phyloP scores from a whole-genome alignment of 2,329 filamentous ascomycete genomes.

The Teratosphaeriaceae sp. region DNA sequence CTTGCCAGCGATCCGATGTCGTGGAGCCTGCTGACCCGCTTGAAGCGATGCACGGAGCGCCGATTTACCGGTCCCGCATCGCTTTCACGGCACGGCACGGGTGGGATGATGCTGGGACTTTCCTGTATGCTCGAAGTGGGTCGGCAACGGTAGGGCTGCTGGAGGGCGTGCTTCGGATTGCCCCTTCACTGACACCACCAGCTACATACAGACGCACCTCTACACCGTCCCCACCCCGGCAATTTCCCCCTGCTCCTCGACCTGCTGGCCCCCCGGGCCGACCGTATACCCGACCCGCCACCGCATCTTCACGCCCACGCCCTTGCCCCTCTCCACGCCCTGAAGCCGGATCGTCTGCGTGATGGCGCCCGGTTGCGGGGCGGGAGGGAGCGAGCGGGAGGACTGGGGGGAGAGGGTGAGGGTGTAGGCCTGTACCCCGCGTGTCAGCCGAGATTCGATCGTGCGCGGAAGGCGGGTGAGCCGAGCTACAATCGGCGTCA shows the following conservation, averaged over 20 bases:
- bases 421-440: slow-evolving; percentile 58
- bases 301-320: slow-evolving; percentile 76
- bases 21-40: no score
- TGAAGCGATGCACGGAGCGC: no score
- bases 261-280: slow-evolving; percentile 43
- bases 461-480: neutral
- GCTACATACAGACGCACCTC: no score
- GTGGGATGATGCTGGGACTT: no score
- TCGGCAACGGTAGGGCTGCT: no score
- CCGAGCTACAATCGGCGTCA: no score
- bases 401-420: slow-evolving; percentile 81
- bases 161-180: no score
- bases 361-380: slow-evolving; percentile 68
- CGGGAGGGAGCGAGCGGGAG: slow-evolving; percentile 64
- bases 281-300: slow-evolving; percentile 81
- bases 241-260: slow-evolving; percentile 80
- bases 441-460: neutral
- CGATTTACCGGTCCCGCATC: no score
- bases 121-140: no score
- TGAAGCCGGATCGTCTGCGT: slow-evolving; percentile 75
- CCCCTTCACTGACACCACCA: no score
- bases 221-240: slow-evolving; percentile 60
- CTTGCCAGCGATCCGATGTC: no score
- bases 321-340: slow-evolving; percentile 65
- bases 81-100: no score